Conservation (phyloP, 345 rosid genomes). For the Turritis glabra region DNA sequence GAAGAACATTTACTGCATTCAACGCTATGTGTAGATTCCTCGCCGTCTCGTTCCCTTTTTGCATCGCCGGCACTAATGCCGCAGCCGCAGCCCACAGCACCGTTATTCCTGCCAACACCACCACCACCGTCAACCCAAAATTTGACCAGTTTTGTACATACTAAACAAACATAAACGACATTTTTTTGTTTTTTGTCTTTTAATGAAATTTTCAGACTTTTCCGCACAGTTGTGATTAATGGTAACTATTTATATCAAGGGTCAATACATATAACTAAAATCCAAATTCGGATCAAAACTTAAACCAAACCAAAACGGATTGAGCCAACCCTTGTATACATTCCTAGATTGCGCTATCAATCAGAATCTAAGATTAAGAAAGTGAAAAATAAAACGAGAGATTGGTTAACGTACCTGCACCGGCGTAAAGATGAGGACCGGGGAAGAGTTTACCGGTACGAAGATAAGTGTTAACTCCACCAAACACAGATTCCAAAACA, state of each 20-base stretch:
- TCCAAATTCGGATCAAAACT: neutral
- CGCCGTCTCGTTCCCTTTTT: slow-evolving; percentile 80
- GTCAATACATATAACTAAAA: neutral
- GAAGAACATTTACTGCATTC: slow-evolving; percentile 65
- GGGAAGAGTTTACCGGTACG: slow-evolving; percentile 93
- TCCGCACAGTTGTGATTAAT: too few species aligned
- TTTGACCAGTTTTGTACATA: neutral
- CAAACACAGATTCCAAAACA: slow-evolving; percentile 71
- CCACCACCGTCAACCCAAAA: neutral
- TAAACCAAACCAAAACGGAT: neutral
- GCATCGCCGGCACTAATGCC: slow-evolving; percentile 87
- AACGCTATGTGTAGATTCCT: slow-evolving; percentile 83
- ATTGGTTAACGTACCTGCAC: slow-evolving; percentile 55
- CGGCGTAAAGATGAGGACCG: slow-evolving; percentile 96
- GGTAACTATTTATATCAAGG: neutral
- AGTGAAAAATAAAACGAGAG: neutral
- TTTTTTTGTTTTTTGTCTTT: too few species aligned
- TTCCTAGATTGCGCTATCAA: neutral
- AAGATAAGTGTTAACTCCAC: slow-evolving; percentile 83
- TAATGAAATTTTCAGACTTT: neutral
- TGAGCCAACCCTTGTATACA: neutral
- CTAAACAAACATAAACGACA: neutral
- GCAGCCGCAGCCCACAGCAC: slow-evolving; percentile 85
- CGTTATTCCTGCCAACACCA: slow-evolving; percentile 62
- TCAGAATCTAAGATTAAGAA: neutral